A percentile compares a stretch with the other conserved stretches of the same genome.
Conservation (phyloP, 2,329 filamentous ascomycete species). For the Aspergillus jensenii region DNA sequence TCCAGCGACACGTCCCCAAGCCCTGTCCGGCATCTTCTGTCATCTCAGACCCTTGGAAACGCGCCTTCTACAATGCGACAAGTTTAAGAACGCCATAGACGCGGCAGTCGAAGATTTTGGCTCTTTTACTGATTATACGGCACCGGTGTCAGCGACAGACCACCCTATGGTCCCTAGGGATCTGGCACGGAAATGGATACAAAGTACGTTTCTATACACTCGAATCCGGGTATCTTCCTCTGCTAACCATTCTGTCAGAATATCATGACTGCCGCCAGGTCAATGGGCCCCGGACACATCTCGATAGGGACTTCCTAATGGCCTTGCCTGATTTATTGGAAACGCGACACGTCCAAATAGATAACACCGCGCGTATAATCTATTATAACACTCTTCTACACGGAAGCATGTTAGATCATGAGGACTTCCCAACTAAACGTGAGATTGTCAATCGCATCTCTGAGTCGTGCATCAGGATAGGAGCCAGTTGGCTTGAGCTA, state of each 20-base stretch:
- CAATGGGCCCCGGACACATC: neutral
- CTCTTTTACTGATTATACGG: no score
- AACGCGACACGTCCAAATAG: neutral
- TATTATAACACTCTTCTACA: neutral
- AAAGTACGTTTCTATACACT: neutral
- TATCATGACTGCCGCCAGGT: neutral
- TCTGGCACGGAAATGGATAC: neutral
- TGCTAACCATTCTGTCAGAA: neutral
- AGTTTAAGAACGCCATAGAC: neutral
- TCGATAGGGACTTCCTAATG: neutral
- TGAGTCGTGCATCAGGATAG: neutral
- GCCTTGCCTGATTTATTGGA: neutral
- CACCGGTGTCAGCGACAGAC: rapidly evolving
- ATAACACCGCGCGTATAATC: neutral
- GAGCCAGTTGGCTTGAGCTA: no score
- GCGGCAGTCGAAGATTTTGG: neutral
- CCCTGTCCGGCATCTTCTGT: neutral
- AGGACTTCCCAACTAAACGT: neutral
- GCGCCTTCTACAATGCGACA: neutral
- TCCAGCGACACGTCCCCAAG: neutral
- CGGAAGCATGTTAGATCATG: neutral
- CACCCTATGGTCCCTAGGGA: neutral
- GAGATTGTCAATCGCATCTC: no score
- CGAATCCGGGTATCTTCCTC: no score
- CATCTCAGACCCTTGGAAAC: neutral